Conservation (phyloP, 305 asterid genomes). For the Rubia balearica region DNA sequence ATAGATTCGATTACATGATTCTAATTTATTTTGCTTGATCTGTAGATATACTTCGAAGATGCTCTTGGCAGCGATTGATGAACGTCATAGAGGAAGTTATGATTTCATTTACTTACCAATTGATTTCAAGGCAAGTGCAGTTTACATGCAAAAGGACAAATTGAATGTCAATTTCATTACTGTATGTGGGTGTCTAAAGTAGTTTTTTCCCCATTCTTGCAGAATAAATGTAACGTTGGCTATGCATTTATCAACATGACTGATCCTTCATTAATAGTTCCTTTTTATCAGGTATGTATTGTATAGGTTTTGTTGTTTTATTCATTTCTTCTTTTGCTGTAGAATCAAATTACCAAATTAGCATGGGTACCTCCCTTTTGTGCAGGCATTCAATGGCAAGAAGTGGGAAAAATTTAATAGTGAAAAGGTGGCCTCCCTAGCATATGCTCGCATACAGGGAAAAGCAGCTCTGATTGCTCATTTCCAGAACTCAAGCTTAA, state of each 20-base stretch:
- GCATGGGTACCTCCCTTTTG: constrained; percentile 9
- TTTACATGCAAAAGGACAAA: constrained; percentile 8
- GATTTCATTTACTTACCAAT: constrained; percentile 95
- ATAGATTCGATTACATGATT: constrained; percentile 16
- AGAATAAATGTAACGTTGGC: constrained; percentile 99
- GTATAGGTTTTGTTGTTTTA: constrained; percentile 12
- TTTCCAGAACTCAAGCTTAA: constrained; percentile 97
- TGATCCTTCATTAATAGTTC: constrained; percentile 73
- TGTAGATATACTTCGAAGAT: constrained; percentile 93
- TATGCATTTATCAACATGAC: constrained; percentile 98
- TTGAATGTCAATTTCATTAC: background rate
- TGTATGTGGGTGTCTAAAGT: background rate
- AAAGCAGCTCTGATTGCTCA: constrained; percentile 88
- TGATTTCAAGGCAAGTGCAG: constrained; percentile 79
- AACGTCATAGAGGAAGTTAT: constrained; percentile 86
- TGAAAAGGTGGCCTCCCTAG: constrained; percentile 96
- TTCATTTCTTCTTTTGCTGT: constrained; percentile 13
- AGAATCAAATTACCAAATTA: constrained; percentile 11
- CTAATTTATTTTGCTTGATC: constrained; percentile 22
- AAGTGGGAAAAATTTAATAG: constrained; percentile 99
- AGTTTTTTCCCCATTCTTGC: constrained; percentile 28
- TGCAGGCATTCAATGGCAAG: constrained; percentile 90
- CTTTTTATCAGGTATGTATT: constrained; percentile 66
- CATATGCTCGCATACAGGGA: constrained; percentile 98
- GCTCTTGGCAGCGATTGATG: constrained; percentile 98